These are phyloP conservation scores for Tricholoma hemisulphureum DNA, from an alignment of 768 basidiomycete genomes.

Conservation along the genomic window DNA sequence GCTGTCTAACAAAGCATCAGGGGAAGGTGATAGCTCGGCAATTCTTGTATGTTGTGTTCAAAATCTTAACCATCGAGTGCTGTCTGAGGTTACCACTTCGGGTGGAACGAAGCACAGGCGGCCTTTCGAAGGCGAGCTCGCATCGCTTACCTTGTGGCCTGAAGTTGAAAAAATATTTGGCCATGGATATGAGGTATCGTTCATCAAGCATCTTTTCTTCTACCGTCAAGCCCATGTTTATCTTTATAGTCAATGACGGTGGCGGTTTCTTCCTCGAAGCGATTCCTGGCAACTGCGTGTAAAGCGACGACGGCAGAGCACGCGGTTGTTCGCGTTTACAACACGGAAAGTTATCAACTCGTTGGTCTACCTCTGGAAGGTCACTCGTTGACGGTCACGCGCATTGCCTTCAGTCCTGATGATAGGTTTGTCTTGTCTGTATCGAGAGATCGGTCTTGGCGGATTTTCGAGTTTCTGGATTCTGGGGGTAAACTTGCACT, in stretches of 20 bases:
- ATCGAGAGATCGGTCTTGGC: conserved; percentile 91
- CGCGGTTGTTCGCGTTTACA: conserved; percentile 83
- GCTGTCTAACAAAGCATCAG: conserved; percentile 89
- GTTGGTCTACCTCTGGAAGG: conserved; percentile 76
- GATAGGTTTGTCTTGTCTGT: conserved; percentile 79
- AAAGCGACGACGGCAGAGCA: conserved; percentile 86
- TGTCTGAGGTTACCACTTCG: not conserved
- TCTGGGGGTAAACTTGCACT: conserved; percentile 37
- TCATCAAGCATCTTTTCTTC: not conserved
- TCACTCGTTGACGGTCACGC: conserved; percentile 86
- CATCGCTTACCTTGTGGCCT: conserved; percentile 89
- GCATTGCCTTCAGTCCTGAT: conserved; percentile 86
- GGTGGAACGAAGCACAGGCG: conserved; percentile 20
- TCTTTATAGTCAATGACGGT: conserved; percentile 70
- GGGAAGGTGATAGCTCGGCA: conserved; percentile 49
- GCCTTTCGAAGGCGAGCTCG: conserved; percentile 92
- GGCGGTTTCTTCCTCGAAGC: conserved; percentile 66
- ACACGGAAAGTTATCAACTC: conserved; percentile 65
- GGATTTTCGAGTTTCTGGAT: conserved; percentile 59
- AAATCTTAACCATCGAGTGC: conserved; percentile 2
- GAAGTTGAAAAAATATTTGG: conserved; percentile 97
- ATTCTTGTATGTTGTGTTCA: not conserved
- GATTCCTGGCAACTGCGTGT: conserved; percentile 85
- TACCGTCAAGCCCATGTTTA: conserved; percentile 1
- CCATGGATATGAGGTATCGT: conserved; percentile 90